These are phyloP conservation scores for Megacollybia marginata DNA, from an alignment of 768 basidiomycete species.

Conservation along the genomic window DNA sequence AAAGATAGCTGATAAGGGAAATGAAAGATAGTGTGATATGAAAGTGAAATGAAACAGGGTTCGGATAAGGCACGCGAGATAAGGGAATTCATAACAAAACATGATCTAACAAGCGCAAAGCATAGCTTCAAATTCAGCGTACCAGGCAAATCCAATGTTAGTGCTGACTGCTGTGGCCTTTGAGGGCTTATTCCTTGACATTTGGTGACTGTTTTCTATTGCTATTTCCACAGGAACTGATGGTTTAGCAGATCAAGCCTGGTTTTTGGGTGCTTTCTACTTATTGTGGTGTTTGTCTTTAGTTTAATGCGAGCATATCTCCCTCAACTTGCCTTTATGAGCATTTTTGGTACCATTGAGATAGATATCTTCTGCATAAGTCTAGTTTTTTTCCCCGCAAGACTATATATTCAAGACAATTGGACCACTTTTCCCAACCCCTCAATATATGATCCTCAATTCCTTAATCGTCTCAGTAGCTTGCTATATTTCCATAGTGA, in stretches of 20 bases:
- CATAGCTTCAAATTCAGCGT: conserved; percentile 13
- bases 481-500: conserved; percentile 40
- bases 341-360: conserved; percentile 41
- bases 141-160: conserved; percentile 29
- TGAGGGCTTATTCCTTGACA: conserved; percentile 42
- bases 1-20: too few species aligned
- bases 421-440: conserved; percentile 43
- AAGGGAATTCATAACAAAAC: too few species aligned
- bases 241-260: conserved; percentile 25
- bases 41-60: too few species aligned
- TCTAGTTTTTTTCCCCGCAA: background rate
- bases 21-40: too few species aligned
- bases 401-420: conserved; percentile 20
- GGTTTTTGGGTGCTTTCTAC: conserved; percentile 43
- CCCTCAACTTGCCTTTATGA: conserved; percentile 36
- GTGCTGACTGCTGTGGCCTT: conserved; percentile 35
- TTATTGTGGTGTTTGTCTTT: conserved; percentile 33
- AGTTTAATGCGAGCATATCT: conserved; percentile 38
- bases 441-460: conserved; percentile 34
- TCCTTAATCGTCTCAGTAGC: conserved; percentile 35
- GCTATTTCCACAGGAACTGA: background rate
- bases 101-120: background rate
- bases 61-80: too few species aligned
- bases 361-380: conserved; percentile 34
- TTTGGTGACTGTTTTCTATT: conserved; percentile 14